Evolutionary conservation across 305 asterid genomes (phyloP).

Genomic region (Solanum aculeatissimum): DNA sequence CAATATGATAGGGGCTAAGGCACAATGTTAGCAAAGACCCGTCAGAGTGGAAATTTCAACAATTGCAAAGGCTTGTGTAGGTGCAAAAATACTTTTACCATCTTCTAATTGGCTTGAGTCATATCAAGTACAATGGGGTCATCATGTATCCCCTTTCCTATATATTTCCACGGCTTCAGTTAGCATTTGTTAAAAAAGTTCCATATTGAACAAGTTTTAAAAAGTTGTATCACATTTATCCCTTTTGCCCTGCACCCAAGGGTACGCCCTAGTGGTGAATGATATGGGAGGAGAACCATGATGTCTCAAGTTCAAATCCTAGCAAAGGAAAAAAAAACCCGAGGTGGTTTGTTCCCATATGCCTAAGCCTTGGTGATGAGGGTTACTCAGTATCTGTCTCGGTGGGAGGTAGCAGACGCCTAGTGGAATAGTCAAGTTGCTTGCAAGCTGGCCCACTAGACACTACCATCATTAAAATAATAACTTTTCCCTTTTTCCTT

Average conservation of each 20-base stretch:
- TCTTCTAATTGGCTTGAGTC: not conserved
- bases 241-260: not conserved
- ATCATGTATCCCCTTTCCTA: not conserved
- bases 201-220: not conserved
- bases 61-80: not conserved
- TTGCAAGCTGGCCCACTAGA: not conserved
- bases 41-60: not conserved
- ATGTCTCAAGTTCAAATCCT: not conserved
- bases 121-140: not conserved
- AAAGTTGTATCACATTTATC: not conserved
- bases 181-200: not conserved
- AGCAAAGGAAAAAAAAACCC: not conserved
- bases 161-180: not conserved
- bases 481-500: not conserved
- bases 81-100: not conserved
- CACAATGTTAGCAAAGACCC: not conserved
- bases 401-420: not conserved
- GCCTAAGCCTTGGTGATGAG: not conserved
- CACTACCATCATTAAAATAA: not conserved
- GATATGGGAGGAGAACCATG: not conserved
- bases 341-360: not conserved
- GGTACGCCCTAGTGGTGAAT: not conserved
- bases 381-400: not conserved
- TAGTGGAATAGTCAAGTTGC: not conserved
- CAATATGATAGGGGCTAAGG: not conserved